phyloP scores from a whole-genome alignment of 2,329 filamentous ascomycete genomes.

The Tolypocladium tundrense region DNA sequence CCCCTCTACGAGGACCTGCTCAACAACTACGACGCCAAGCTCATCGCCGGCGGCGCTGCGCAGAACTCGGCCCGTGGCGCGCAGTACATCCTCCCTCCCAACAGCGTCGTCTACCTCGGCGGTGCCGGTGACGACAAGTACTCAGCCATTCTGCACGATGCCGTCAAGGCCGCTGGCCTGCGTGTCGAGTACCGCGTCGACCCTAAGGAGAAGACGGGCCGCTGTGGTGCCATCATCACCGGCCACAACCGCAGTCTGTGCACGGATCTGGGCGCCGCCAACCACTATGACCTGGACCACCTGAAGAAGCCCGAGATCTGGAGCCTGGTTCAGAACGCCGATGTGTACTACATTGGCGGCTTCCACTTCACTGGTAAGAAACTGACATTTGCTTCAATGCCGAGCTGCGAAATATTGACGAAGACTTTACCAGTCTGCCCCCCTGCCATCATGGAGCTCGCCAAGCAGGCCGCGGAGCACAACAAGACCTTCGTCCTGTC shows the following conservation, averaged over 20 bases:
- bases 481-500: conserved; percentile 92
- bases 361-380: conserved; percentile 74
- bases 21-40: conserved; percentile 82
- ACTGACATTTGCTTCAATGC: background rate
- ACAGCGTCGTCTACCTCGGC: conserved; percentile 88
- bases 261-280: conserved; percentile 92
- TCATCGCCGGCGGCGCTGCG: conserved; percentile 91
- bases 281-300: conserved; percentile 93
- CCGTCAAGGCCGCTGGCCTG: conserved; percentile 78
- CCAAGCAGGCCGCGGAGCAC: conserved; percentile 75
- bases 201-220: conserved; percentile 71
- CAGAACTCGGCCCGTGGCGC: conserved; percentile 97
- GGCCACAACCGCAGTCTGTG: conserved; percentile 91
- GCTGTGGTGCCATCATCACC: conserved; percentile 94
- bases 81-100: conserved; percentile 84
- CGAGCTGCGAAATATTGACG: background rate
- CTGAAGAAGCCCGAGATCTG: conserved; percentile 86
- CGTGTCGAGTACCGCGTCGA: conserved; percentile 94
- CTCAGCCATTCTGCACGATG: conserved; percentile 75
- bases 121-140: conserved; percentile 95
- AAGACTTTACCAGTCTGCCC: conserved; percentile 56
- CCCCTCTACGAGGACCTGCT: conserved; percentile 88
- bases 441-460: conserved; percentile 79
- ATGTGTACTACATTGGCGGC: conserved; percentile 87
- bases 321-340: conserved; percentile 79